These are phyloP conservation scores for Fraxinus anomala DNA, from an alignment of 257 asterid species.

Conservation along the genomic window DNA sequence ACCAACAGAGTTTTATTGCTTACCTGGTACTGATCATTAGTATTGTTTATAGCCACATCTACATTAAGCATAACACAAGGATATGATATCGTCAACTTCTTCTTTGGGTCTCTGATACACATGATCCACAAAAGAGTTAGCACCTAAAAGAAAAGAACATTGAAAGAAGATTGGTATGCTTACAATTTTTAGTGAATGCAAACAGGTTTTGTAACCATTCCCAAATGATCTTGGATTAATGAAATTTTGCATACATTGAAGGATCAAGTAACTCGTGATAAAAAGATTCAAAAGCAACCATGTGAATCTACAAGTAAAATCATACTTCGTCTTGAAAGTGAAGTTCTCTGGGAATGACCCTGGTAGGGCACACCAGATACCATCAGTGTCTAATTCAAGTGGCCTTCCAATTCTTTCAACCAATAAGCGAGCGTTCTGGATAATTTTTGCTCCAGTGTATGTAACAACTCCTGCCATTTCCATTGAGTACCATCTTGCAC, in stretches of 20 bases:
- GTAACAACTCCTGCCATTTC: constrained; percentile 99
- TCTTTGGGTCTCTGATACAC: constrained; percentile 66
- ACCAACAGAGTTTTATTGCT: constrained; percentile 27
- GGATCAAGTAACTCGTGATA: constrained; percentile 21
- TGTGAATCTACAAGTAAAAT: constrained; percentile 21
- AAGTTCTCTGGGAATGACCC: constrained; percentile 97
- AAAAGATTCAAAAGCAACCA: constrained; percentile 19
- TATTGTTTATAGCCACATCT: constrained; percentile 94
- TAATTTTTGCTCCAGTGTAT: constrained; percentile 95
- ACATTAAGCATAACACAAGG: constrained; percentile 99
- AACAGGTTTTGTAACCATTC: constrained; percentile 18
- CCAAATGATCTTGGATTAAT: constrained; percentile 20
- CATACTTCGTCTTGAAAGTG: constrained; percentile 85
- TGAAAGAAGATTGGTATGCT: constrained; percentile 20
- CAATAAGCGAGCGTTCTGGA: constrained; percentile 96
- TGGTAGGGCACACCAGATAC: constrained; percentile 94
- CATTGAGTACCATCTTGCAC: constrained; percentile 99
- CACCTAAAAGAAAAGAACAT: constrained; percentile 21
- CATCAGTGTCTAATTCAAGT: constrained; percentile 98
- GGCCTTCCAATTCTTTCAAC: constrained; percentile 98
- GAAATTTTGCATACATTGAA: constrained; percentile 23
- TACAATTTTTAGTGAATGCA: constrained; percentile 24
- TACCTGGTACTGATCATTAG: constrained; percentile 98
- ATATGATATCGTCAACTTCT: constrained; percentile 90
- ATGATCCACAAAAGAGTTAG: constrained; percentile 38